Percentiles rank a stretch among this genome's conserved stretches.
phyloP scores from a whole-genome alignment of 768 basidiomycete genomes.

The Boletellus sp. region DNA sequence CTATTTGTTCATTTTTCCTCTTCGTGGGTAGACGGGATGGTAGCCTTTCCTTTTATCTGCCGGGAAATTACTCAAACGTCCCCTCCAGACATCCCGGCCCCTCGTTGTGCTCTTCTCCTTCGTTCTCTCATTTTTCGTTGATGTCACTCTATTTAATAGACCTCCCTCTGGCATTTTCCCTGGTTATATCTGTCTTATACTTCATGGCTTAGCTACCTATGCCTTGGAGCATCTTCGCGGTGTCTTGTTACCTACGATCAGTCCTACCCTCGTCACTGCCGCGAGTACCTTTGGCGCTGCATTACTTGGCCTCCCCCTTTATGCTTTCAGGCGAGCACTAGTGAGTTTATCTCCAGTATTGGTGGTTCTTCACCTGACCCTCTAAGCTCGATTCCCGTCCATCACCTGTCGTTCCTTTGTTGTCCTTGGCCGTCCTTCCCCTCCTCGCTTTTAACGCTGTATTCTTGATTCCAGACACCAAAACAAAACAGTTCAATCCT shows the following conservation, averaged over 20 bases:
- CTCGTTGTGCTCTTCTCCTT: conserved; percentile 47
- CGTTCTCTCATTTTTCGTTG: conserved; percentile 53
- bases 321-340: conserved; percentile 53
- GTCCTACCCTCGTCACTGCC: conserved; percentile 52
- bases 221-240: conserved; percentile 61
- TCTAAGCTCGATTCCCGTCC: conserved; percentile 48
- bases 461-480: conserved; percentile 54
- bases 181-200: conserved; percentile 61
- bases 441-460: conserved; percentile 59
- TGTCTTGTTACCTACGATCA: conserved; percentile 55
- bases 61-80: neutral
- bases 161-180: conserved; percentile 43
- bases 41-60: conserved; percentile 48
- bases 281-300: conserved; percentile 60
- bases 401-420: conserved; percentile 51
- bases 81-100: conserved; percentile 47
- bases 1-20: conserved; percentile 68
- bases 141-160: conserved; percentile 42
- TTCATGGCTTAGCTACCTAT: conserved; percentile 57
- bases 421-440: conserved; percentile 57
- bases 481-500: conserved; percentile 43
- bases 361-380: conserved; percentile 7
- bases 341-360: conserved; percentile 37
- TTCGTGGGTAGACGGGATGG: conserved; percentile 57
- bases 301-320: conserved; percentile 60